Evolutionary conservation across 83 land plant species (phyloP).

Genomic region (Diphasiastrum complanatum): DNA sequence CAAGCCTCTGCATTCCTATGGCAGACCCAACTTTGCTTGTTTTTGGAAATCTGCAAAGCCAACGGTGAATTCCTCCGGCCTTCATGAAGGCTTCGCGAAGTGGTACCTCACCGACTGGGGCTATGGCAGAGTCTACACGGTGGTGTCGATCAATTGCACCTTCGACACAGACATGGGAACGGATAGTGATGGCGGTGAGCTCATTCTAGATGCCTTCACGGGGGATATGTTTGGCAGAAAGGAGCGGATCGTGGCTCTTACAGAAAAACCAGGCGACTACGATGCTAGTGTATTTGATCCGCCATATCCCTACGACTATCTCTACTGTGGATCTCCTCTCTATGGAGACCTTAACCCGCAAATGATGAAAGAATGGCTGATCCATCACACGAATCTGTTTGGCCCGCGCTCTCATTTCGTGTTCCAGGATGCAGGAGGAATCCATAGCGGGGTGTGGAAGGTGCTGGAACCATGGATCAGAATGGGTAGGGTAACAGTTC

Average conservation of each 20-base stretch:
- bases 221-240: neutral
- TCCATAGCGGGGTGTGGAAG: neutral
- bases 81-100: neutral
- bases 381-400: neutral
- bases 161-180: neutral
- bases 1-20: neutral
- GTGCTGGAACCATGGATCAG: neutral
- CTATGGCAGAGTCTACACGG: neutral
- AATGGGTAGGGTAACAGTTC: neutral
- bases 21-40: neutral
- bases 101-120: neutral
- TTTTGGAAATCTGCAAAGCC: neutral
- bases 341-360: neutral
- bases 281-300: neutral
- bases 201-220: neutral
- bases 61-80: neutral
- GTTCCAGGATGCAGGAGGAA: neutral
- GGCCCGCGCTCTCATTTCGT: neutral
- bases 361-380: neutral
- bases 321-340: neutral
- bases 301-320: neutral
- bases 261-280: neutral
- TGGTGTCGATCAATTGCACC: neutral
- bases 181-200: neutral
- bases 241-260: neutral